Conservation (phyloP, 2,329 filamentous ascomycete genomes). For the Aaosphaeria arxii region DNA sequence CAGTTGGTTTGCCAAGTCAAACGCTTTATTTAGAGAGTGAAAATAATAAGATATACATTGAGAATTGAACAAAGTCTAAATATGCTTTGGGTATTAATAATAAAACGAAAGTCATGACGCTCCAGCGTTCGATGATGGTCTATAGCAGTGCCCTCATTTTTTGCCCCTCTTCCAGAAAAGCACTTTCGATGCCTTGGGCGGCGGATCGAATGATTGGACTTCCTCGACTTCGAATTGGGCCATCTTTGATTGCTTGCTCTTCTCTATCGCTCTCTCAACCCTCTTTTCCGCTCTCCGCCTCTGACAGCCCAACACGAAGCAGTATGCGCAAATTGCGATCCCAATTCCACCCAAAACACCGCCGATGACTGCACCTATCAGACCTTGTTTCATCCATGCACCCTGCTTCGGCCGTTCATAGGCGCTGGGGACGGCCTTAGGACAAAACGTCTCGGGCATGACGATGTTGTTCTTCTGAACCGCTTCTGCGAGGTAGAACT, state of each 20-base stretch:
- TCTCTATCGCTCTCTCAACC: constrained; percentile 23
- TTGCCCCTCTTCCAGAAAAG: constrained; percentile 26
- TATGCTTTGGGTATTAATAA: too few species aligned
- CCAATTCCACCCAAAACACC: constrained; percentile 36
- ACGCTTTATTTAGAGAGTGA: too few species aligned
- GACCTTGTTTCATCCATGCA: constrained; percentile 30
- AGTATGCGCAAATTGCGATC: constrained; percentile 22
- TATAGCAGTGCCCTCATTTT: background rate
- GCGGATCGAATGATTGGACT: constrained; percentile 28
- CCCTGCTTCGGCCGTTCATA: constrained; percentile 26
- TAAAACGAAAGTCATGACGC: too few species aligned
- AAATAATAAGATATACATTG: too few species aligned
- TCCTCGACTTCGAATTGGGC: constrained; percentile 33
- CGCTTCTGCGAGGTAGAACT: constrained; percentile 42
- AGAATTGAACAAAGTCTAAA: too few species aligned
- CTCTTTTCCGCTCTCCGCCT: constrained; percentile 25
- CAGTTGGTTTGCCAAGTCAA: too few species aligned
- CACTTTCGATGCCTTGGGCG: constrained; percentile 22
- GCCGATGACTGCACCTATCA: constrained; percentile 39
- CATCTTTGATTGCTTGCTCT: constrained; percentile 25
- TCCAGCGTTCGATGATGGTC: too few species aligned
- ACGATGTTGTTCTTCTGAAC: constrained; percentile 39
- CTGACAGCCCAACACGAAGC: constrained; percentile 26
- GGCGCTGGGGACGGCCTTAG: constrained; percentile 32
- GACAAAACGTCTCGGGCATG: constrained; percentile 41